phyloP scores from a whole-genome alignment of 306 rosid genomes.

The Pyrus communis region DNA sequence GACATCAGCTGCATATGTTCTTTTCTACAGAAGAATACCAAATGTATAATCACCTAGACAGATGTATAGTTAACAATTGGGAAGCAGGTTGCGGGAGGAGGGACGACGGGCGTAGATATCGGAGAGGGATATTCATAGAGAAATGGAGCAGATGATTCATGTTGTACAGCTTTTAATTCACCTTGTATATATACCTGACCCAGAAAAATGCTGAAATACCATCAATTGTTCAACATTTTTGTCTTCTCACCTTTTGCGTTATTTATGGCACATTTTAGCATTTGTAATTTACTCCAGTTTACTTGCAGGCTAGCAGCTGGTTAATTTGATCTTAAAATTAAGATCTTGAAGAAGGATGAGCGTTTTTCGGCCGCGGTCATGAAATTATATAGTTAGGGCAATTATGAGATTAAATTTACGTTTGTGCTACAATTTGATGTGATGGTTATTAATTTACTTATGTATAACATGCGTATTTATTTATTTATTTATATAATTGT shows the following conservation, averaged over 20 bases:
- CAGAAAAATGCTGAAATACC: not conserved
- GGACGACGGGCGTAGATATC: not conserved
- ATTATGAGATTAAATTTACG: no score
- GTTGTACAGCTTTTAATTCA: constrained; percentile 34
- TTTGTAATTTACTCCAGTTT: no score
- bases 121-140: constrained; percentile 15
- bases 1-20: constrained; percentile 77
- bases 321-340: no score
- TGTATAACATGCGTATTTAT: no score
- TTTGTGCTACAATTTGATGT: no score
- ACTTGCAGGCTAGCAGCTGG: not conserved
- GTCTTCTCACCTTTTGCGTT: no score
- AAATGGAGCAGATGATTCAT: constrained; percentile 6
- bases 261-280: no score
- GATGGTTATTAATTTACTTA: no score
- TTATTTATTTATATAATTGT: no score
- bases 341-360: no score
- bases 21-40: constrained; percentile 63
- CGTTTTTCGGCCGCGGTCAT: no score
- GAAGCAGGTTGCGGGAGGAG: constrained; percentile 8
- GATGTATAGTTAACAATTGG: constrained; percentile 23
- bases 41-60: constrained; percentile 24
- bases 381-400: no score
- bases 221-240: not conserved
- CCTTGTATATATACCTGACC: not conserved